Conservation (phyloP, 2,329 filamentous ascomycete species). For the Lasiodiplodia citricola region DNA sequence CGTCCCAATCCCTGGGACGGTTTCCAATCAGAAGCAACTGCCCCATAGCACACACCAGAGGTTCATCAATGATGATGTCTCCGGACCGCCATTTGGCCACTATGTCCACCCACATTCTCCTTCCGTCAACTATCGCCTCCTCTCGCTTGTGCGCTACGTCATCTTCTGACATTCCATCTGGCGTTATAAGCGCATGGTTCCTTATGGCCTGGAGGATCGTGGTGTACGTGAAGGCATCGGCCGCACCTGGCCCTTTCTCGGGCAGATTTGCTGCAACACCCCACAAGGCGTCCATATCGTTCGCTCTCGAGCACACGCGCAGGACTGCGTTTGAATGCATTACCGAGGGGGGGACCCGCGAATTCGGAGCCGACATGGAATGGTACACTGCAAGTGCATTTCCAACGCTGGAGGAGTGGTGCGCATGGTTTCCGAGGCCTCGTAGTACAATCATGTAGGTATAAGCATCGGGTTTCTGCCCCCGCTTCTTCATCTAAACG, state of each 20-base stretch:
- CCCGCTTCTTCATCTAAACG: conserved; percentile 89
- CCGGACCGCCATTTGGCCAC: conserved; percentile 76
- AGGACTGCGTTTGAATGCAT: conserved; percentile 91
- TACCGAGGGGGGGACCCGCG: conserved; percentile 71
- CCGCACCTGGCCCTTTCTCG: conserved; percentile 63
- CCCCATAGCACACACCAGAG: conserved; percentile 81
- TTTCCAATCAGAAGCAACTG: conserved; percentile 71
- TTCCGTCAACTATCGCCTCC: conserved; percentile 67
- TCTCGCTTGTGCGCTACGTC: conserved; percentile 38
- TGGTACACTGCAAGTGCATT: conserved; percentile 79
- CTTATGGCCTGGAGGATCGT: conserved; percentile 81
- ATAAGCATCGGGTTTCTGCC: conserved; percentile 75
- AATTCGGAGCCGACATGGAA: conserved; percentile 69
- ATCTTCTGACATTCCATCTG: conserved; percentile 26
- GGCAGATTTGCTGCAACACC: conserved; percentile 75
- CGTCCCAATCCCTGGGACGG: conserved; percentile 66
- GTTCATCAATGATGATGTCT: conserved; percentile 74
- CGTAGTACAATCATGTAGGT: conserved; percentile 86
- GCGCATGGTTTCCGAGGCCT: conserved; percentile 69
- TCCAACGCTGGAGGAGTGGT: conserved; percentile 63
- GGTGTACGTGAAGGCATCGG: conserved; percentile 77
- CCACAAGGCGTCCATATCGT: conserved; percentile 82
- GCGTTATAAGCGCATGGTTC: conserved; percentile 38
- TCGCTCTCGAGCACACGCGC: conserved; percentile 74
- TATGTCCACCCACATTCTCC: conserved; percentile 81